These are phyloP conservation scores for Salix viminalis DNA, from an alignment of 345 rosid species.

Conservation along the genomic window DNA sequence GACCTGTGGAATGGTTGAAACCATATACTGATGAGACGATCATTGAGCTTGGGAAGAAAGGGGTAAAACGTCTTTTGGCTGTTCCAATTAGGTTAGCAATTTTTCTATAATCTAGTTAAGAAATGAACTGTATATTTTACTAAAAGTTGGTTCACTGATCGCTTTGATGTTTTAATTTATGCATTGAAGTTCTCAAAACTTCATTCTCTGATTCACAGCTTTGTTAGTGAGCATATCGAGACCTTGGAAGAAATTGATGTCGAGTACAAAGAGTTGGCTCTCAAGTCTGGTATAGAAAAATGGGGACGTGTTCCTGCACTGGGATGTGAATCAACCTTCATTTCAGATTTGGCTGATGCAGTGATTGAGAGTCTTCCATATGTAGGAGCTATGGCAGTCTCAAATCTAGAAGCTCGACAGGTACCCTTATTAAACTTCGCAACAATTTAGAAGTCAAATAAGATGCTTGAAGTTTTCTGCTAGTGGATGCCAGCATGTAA, in stretches of 20 bases:
- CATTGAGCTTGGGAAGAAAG: conserved; percentile 77
- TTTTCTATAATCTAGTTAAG: background rate
- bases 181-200: conserved; percentile 1
- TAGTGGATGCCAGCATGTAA: background rate
- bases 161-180: background rate
- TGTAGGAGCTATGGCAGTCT: conserved; percentile 98
- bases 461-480: background rate
- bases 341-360: conserved; percentile 96
- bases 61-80: conserved; percentile 81
- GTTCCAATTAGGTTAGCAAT: conserved; percentile 76
- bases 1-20: conserved; percentile 98
- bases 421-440: conserved; percentile 28
- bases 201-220: conserved; percentile 43
- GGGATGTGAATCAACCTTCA: conserved; percentile 90
- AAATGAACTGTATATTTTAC: background rate
- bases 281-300: conserved; percentile 78
- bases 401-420: conserved; percentile 98
- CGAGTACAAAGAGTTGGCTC: conserved; percentile 91
- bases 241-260: conserved; percentile 98
- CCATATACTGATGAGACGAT: conserved; percentile 99
- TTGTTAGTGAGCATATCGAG: conserved; percentile 98
- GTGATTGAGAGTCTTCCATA: conserved; percentile 95
- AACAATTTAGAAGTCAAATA: background rate
- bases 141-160: conserved; percentile 8
- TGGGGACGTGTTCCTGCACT: conserved; percentile 98